A percentile compares a stretch with the other conserved stretches of the same genome.
Conservation (phyloP, 139 green algal species). For the Bryopsis sp. region DNA sequence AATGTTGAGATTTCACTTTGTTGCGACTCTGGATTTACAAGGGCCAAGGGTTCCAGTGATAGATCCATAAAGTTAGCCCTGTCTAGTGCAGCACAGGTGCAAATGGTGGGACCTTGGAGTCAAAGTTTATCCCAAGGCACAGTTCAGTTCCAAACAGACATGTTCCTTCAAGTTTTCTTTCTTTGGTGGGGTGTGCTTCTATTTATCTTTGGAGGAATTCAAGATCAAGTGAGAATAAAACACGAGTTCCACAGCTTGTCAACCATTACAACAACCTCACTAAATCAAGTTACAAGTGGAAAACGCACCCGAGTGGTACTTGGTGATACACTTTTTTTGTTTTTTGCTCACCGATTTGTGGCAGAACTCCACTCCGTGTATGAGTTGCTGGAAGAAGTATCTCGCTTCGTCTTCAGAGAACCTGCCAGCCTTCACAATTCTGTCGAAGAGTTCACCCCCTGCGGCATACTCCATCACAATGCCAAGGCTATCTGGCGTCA, state of each 20-base stretch:
- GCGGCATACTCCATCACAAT: conserved; percentile 82
- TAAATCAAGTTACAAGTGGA: no score
- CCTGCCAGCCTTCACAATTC: conserved; percentile 82
- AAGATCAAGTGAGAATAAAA: no score
- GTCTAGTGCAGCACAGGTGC: not conserved
- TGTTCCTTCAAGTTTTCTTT: no score
- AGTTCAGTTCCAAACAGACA: no score
- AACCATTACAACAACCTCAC: no score
- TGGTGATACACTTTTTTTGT: not conserved
- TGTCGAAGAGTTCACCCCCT: conserved; percentile 93
- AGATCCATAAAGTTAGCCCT: not conserved
- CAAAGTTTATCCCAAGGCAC: no score
- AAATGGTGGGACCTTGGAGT: no score
- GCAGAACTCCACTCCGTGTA: conserved; percentile 90
- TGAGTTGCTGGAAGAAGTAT: conserved; percentile 99
- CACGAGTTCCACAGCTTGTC: no score
- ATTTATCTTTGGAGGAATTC: no score
- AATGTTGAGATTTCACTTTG: no score
- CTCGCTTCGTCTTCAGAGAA: conserved; percentile 94
- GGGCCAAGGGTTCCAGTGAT: not conserved
- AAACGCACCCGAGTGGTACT: not conserved
- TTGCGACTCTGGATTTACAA: no score
- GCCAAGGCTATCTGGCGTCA: conserved; percentile 62
- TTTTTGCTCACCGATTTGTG: conserved; percentile 55
- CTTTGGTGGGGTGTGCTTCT: no score